Conservation (phyloP, 176 grass and related monocot species). For the Pharus latifolius region DNA sequence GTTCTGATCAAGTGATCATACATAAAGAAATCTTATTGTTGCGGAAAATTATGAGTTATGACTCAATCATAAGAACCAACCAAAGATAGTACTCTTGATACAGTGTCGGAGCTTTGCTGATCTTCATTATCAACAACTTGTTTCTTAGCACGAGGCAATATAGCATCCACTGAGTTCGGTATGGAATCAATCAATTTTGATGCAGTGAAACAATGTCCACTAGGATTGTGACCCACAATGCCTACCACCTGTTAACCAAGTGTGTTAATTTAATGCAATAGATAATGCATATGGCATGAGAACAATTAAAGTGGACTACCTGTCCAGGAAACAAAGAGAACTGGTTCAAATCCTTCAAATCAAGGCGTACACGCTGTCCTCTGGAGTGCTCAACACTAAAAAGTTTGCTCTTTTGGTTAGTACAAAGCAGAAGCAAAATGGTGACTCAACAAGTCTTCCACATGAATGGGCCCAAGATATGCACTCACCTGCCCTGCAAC, state of each 20-base stretch:
- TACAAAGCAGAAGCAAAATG: constrained; percentile 6
- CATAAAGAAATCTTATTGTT: not conserved
- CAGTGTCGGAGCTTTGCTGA: constrained; percentile 26
- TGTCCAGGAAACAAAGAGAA: constrained; percentile 93
- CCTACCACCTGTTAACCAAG: constrained; percentile 59
- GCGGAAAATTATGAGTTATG: not conserved
- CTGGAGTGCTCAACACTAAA: constrained; percentile 64
- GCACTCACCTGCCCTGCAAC: constrained; percentile 67
- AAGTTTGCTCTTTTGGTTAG: constrained; percentile 9
- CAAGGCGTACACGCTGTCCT: constrained; percentile 69
- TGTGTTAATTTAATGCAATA: constrained; percentile 14
- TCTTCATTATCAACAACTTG: constrained; percentile 38
- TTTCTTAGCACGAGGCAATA: constrained; percentile 68
- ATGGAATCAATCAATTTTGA: constrained; percentile 72
- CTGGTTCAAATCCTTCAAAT: constrained; percentile 65
- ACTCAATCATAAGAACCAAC: constrained; percentile 47
- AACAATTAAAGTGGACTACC: constrained; percentile 22
- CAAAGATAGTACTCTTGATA: constrained; percentile 39
- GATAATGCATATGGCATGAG: not conserved
- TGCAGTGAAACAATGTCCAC: constrained; percentile 77
- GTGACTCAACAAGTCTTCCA: not conserved
- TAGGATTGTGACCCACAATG: constrained; percentile 87
- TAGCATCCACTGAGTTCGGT: constrained; percentile 33
- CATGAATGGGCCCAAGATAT: constrained; percentile 6
- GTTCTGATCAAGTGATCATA: not conserved